Percentiles rank a stretch among this genome's conserved stretches.
These are phyloP conservation scores for Wickerhamiella occidentalis DNA, from an alignment of 805 yeast species.

Conservation along the genomic window DNA sequence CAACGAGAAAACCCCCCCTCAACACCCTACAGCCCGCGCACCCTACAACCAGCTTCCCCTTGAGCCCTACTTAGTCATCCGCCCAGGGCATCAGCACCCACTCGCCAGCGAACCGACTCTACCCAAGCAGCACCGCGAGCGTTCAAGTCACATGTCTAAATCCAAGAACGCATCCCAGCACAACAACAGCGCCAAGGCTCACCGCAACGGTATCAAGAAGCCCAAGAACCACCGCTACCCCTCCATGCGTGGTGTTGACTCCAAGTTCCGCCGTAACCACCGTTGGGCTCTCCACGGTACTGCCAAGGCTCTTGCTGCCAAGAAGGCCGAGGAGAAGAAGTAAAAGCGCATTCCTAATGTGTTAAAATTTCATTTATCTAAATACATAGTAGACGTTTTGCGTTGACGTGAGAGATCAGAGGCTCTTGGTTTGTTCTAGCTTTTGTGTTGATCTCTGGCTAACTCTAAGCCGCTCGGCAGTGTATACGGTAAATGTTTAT, in stretches of 20 bases:
- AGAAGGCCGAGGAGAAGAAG: slow-evolving; percentile 37
- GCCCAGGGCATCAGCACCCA: slow-evolving; percentile 3
- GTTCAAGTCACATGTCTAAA: slow-evolving; percentile 60
- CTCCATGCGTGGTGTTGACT: slow-evolving; percentile 96
- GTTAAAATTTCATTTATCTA: slow-evolving; percentile 2
- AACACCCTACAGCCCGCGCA: too few species aligned
- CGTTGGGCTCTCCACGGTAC: slow-evolving; percentile 97
- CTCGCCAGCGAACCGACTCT: slow-evolving; percentile 1
- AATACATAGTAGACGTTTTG: slow-evolving; percentile 4
- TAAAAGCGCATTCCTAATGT: background rate
- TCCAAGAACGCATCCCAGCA: slow-evolving; percentile 99
- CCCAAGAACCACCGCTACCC: slow-evolving; percentile 97
- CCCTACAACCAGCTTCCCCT: background rate
- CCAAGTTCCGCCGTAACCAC: slow-evolving; percentile 99
- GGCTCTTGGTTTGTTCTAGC: too few species aligned
- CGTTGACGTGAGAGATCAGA: too few species aligned
- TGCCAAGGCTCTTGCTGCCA: slow-evolving; percentile 82
- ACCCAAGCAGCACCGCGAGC: slow-evolving; percentile 2
- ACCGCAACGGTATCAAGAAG: slow-evolving; percentile 99
- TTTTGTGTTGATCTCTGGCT: too few species aligned
- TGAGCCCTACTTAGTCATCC: background rate
- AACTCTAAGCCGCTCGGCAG: too few species aligned
- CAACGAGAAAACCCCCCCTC: too few species aligned
- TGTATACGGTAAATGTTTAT: too few species aligned
- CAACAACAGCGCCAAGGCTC: slow-evolving; percentile 99